Base-by-base conservation (phyloP, 78 protist species). In the Dictyostelium intermedium region DNA sequence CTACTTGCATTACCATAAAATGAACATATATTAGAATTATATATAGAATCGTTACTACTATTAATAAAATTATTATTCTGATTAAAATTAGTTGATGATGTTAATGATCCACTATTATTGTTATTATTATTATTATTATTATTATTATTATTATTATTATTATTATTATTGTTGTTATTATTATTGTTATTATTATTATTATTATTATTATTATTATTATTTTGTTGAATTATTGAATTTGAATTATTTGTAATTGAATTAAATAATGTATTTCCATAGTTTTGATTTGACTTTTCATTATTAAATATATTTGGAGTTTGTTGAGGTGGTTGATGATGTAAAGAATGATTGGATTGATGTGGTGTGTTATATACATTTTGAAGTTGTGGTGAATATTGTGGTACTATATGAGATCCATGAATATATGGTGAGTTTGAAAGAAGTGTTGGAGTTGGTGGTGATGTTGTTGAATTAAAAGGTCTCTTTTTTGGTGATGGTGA, bases 371-470 rank as follows among this genome's bases (percentile, higher is more conserved):
- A 77, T 9, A 25, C 45, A 27, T 41, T 79, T 79, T 47, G 69
- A 50, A 47, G 45, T 47, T 79, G 84, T 23, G 84, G 84, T n/a
- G 84, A 79, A 47, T 34, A 79, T 79, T 79, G 84, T 79, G 84
- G 84, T 10, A 79, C 84, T 20, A 79, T 79, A 79, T 79, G 84
- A 20, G 47, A 41, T 9, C 61, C 45, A 35, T 39, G 45, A 47
- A 47, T 34, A 79, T 79, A 79, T 41, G 84, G 69, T 41, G 84
- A 79, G 41, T 79, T 79, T 79, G 84, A 41, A 23, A 79, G 30
- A 13, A 79, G 32, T 2, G 61, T 47, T 79, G 84, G 84, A 14
- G 84, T 79, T 79, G 84, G 69, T 27, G 69, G 84, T 79, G 84
- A 79, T 37, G 45, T 41, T 72, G 43, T 34, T 34, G 83, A 18